phyloP scores from a whole-genome alignment of 2,329 filamentous ascomycete genomes.

The Calonectria ilicicola region DNA sequence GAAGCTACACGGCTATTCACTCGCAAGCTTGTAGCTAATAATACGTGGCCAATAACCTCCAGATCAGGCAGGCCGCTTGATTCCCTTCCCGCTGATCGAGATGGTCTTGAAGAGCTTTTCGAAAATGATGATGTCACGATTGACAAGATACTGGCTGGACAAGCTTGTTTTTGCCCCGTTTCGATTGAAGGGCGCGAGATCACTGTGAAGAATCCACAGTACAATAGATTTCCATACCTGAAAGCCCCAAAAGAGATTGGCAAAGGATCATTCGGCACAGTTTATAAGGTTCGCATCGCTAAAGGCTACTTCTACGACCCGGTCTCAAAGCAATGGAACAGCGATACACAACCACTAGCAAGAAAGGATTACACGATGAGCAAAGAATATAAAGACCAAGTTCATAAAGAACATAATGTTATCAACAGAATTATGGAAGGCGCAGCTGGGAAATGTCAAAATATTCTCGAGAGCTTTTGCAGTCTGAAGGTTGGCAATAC shows the following conservation, averaged over 20 bases:
- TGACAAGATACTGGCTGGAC: not conserved
- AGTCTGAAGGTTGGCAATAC: not conserved
- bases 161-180: constrained; percentile 9
- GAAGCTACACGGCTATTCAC: not conserved
- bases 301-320: constrained; percentile 2
- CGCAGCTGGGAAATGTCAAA: not conserved
- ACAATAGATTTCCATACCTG: not conserved
- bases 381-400: not conserved
- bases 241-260: not conserved
- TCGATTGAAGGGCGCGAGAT: not conserved
- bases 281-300: not conserved
- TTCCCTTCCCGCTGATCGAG: not conserved
- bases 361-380: not conserved
- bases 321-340: not conserved
- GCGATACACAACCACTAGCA: not conserved
- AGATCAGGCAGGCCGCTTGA: not conserved
- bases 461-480: not conserved
- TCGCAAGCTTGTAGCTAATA: not conserved
- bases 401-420: not conserved
- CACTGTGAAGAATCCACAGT: not conserved
- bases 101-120: not conserved
- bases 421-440: not conserved
- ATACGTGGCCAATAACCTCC: not conserved
- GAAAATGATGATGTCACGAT: not conserved
- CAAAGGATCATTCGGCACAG: not conserved